Evolutionary conservation across 2,329 filamentous ascomycete genomes (phyloP).

Genomic region (Zymoseptoria passerinii): DNA sequence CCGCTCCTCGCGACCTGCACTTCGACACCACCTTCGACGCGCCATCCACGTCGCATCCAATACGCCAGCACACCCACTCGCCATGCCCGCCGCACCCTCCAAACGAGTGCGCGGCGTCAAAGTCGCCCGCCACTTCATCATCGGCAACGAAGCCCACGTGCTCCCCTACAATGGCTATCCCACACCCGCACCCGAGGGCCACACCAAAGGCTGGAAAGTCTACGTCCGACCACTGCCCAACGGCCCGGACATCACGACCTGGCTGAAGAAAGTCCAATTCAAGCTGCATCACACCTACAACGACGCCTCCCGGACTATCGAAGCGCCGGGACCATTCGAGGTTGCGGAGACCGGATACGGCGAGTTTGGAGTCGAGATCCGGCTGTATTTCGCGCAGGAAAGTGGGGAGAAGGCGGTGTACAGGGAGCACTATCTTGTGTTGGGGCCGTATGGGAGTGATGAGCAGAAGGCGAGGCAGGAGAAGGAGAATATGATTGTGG

Average conservation of each 20-base stretch:
- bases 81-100: slow-evolving; percentile 29
- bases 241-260: slow-evolving; percentile 79
- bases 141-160: slow-evolving; percentile 42
- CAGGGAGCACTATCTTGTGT: slow-evolving; percentile 82
- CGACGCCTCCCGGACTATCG: slow-evolving; percentile 78
- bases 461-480: slow-evolving; percentile 63
- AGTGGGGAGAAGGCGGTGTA: slow-evolving; percentile 90
- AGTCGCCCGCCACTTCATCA: slow-evolving; percentile 33
- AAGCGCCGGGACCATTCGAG: slow-evolving; percentile 65
- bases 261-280: slow-evolving; percentile 95
- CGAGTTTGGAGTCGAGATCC: slow-evolving; percentile 93
- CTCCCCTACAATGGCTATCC: slow-evolving; percentile 71
- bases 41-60: background rate
- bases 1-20: background rate
- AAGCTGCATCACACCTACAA: slow-evolving; percentile 96
- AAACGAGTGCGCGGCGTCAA: slow-evolving; percentile 30
- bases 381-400: slow-evolving; percentile 84
- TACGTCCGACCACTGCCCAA: slow-evolving; percentile 87
- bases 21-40: background rate
- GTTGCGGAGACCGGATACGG: slow-evolving; percentile 94
- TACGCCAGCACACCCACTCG: background rate
- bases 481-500: slow-evolving; percentile 56
- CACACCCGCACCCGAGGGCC: slow-evolving; percentile 69
- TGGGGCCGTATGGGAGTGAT: slow-evolving; percentile 78
- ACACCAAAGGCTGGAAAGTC: slow-evolving; percentile 94